Evolutionary conservation across 2,329 filamentous ascomycete genomes (phyloP).

Genomic region (Penicillium sp.): DNA sequence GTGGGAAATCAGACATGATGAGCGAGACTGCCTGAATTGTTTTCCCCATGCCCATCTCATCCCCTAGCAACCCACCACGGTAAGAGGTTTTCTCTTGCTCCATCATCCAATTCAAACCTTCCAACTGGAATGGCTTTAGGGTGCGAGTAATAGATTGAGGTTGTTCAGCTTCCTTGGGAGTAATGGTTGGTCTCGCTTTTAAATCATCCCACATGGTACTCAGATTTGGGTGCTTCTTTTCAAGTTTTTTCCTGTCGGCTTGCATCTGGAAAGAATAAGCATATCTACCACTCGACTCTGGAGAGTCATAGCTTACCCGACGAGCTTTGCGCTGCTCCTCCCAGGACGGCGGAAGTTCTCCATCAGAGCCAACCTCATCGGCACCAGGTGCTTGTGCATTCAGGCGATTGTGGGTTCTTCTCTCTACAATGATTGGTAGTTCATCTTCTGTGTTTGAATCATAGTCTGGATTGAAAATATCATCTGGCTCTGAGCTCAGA

Average conservation of each 20-base stretch:
- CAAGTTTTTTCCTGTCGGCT: conserved; percentile 62
- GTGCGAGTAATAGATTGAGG: conserved; percentile 72
- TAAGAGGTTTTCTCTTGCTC: conserved; percentile 80
- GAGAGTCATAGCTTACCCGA: conserved; percentile 27
- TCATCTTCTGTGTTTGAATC: conserved; percentile 14
- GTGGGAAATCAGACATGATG: conserved; percentile 95
- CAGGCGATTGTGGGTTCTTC: no score
- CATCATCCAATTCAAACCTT: conserved; percentile 91
- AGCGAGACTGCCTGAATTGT: conserved; percentile 97
- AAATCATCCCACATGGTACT: conserved; percentile 79
- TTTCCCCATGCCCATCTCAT: conserved; percentile 99
- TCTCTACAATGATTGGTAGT: not conserved
- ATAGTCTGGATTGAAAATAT: conserved; percentile 1
- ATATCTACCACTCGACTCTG: no score
- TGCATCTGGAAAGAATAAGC: no score
- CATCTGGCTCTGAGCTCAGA: not conserved
- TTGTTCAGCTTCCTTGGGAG: conserved; percentile 59
- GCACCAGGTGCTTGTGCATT: no score
- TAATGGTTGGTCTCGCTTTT: conserved; percentile 60
- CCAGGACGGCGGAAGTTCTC: conserved; percentile 10
- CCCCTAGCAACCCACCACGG: conserved; percentile 83
- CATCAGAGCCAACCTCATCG: conserved; percentile 8
- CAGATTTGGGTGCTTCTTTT: conserved; percentile 70
- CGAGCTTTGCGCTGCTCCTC: conserved; percentile 16
- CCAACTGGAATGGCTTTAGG: conserved; percentile 87